Evolutionary conservation across 2,329 filamentous ascomycete genomes (phyloP), one percentile per base, ranked within the genome.

Genomic region (Fusarium transvaalense): DNA sequence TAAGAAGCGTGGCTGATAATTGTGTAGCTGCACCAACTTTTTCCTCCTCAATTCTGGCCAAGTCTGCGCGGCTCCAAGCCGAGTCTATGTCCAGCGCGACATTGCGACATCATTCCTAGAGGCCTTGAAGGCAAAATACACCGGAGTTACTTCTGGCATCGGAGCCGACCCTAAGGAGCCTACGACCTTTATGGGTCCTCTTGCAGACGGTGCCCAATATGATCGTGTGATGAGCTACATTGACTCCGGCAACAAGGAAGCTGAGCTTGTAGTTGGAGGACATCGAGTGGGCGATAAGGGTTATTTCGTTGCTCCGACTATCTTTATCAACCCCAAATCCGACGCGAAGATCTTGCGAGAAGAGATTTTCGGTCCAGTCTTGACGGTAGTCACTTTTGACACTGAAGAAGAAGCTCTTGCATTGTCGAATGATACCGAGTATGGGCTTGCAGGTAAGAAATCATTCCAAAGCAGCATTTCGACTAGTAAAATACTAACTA

Each of bases 281-380:
- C 15, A 53, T 43, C 42, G 39, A 6, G n/a, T 55, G 14, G 52
- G 52, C 4, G 31, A 47, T 1, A 17, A 37, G 4, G 52, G 52
- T 13, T 53, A 53, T 27, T 53, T 53, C 10, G 38, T 32, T n/a
- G 32, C 53, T 6, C 47, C 47, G 2, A 51, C 47, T 10, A 51
- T 51, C 13, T 51, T 51, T 7, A 13, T 51, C n/a, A 51, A 51
- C 17, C 47, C 47, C 4, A 51, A 39, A n/a, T n/a, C 47, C 1
- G 23, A 51, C 3, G 47, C 47, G 1, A 51, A 21, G 21, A 19
- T 51, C 10, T 9, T 51, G 2, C 23, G 14, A 15, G 47, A 51
- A 15, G 47, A 51, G 13, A 51, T 51, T 4, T 51, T 51, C 1
- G 47, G 47, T 3, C 47, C 47, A 12, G 47, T 51, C 5, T 5